These are phyloP conservation scores for Aspergillus neoniger DNA, from an alignment of 2,329 filamentous ascomycete genomes.

Conservation along the genomic window DNA sequence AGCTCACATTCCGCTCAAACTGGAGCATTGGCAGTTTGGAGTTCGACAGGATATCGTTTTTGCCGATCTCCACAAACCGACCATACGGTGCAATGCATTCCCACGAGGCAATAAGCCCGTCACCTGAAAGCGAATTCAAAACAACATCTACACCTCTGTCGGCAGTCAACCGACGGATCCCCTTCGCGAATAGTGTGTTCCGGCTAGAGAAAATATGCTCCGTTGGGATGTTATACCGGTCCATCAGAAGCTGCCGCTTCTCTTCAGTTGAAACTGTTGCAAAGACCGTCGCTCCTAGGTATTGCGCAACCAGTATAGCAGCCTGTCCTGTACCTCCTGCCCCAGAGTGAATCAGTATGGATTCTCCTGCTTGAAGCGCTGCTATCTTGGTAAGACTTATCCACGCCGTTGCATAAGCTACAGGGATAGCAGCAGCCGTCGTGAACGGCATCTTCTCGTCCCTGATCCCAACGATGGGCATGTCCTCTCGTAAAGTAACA, in stretches of 20 bases:
- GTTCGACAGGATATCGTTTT: slow-evolving; percentile 11
- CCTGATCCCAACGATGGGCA: neutral
- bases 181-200: slow-evolving; percentile 25
- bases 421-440: slow-evolving; percentile 8
- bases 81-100: slow-evolving; percentile 30
- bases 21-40: slow-evolving; percentile 15
- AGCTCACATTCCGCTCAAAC: slow-evolving; percentile 13
- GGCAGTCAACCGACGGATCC: slow-evolving; percentile 22
- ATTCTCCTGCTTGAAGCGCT: slow-evolving; percentile 21
- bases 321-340: slow-evolving; percentile 33
- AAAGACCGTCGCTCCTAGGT: slow-evolving; percentile 26
- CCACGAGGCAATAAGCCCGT: slow-evolving; percentile 30
- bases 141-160: slow-evolving; percentile 29
- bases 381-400: slow-evolving; percentile 16
- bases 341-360: slow-evolving; percentile 30
- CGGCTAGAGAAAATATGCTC: slow-evolving; percentile 31
- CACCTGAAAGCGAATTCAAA: slow-evolving; percentile 29
- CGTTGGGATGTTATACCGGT: slow-evolving; percentile 22
- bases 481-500: slow-evolving; percentile 20
- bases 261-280: slow-evolving; percentile 27
- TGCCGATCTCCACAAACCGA: slow-evolving; percentile 24
- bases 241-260: slow-evolving; percentile 29
- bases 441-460: neutral
- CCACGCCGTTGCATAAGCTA: slow-evolving; percentile 11
- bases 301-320: slow-evolving; percentile 29